Evolutionary conservation across 2,329 filamentous ascomycete species (phyloP), one percentile per base, ranked within the genome.

Genomic region (Fusarium sp.): DNA sequence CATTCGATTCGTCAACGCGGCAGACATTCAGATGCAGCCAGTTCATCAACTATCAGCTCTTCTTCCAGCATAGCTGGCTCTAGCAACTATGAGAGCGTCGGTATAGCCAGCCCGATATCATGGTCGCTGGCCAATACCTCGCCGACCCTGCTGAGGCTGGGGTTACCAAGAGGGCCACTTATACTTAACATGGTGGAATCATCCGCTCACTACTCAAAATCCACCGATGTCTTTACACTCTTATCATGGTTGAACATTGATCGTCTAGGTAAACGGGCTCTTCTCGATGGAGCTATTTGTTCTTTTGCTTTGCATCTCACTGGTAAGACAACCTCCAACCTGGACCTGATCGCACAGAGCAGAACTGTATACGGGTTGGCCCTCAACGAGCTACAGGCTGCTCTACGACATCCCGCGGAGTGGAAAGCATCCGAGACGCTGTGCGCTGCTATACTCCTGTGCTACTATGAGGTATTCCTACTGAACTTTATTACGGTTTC

Each of bases 401-500:
- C 78, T 9, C 68, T 82, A 43, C 71, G 75, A 54, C 80, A 82
- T 62, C 72, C 76, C 3, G 66, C 65, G 17, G 76, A 78, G 60
- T 82, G 80, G 80, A 78, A 73, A 60, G 71, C 77, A 15, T 72
- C 78, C 2, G 80, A 82, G 69, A 82, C 80, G n/a, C 68, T 81
- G 25, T 81, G 78, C 52, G 72, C 82, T 3, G 75, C 79, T 44
- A 80, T 82, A 67, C 65, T 82, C 39, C 67, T 82, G 40, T 79
- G 79, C 53, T 69, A 80, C 17, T 81, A 77, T 33, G 80, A 81
- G 76, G 78, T 81, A 72, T 47, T 64, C 32, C 23, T 49, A 17
- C 43, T 41, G 7, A 25, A 19, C 14, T 27, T 30, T 20, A 19
- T 45, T 23, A 27, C 46, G 25, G 25, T 44, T 33, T 59, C 45